phyloP scores from a whole-genome alignment of 2,329 filamentous ascomycete species.

The Alternaria atra region DNA sequence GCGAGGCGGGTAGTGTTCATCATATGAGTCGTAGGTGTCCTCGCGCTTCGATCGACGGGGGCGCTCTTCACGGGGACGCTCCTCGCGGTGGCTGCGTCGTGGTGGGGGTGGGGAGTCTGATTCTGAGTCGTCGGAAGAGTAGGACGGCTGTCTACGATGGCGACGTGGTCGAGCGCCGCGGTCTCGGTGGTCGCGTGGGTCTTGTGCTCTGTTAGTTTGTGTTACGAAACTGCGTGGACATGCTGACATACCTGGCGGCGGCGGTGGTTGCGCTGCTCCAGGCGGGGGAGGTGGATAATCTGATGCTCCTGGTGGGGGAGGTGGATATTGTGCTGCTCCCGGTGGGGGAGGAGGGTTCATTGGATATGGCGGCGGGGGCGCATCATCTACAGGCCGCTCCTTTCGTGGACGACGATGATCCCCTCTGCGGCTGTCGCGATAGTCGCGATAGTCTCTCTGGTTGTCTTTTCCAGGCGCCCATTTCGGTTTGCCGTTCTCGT shows the following conservation, averaged over 20 bases:
- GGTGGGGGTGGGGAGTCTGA: constrained; percentile 35
- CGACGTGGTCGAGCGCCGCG: constrained; percentile 19
- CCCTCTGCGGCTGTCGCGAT: constrained; percentile 31
- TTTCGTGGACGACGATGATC: constrained; percentile 29
- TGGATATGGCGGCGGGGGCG: constrained; percentile 25
- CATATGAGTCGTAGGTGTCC: constrained; percentile 39
- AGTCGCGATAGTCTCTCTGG: constrained; percentile 32
- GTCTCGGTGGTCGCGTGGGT: constrained; percentile 9
- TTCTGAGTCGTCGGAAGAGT: constrained; percentile 25
- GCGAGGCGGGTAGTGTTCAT: constrained; percentile 35
- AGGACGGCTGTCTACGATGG: constrained; percentile 28
- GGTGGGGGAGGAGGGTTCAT: constrained; percentile 11
- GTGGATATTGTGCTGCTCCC: constrained; percentile 7
- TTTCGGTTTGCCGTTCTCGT: constrained; percentile 40
- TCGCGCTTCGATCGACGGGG: constrained; percentile 25
- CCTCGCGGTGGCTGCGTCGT: constrained; percentile 32
- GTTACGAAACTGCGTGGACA: neutral
- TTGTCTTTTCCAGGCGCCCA: constrained; percentile 36
- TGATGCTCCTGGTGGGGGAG: constrained; percentile 17
- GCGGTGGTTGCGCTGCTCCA: constrained; percentile 6
- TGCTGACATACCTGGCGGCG: constrained; percentile 7
- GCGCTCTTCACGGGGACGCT: constrained; percentile 31
- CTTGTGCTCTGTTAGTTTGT: neutral
- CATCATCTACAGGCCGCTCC: constrained; percentile 25
- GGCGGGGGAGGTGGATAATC: neutral